Percentiles rank a stretch among this genome's conserved stretches.
phyloP scores from a whole-genome alignment of 345 rosid genomes.

The rapeseed (Brassica napus) region DNA sequence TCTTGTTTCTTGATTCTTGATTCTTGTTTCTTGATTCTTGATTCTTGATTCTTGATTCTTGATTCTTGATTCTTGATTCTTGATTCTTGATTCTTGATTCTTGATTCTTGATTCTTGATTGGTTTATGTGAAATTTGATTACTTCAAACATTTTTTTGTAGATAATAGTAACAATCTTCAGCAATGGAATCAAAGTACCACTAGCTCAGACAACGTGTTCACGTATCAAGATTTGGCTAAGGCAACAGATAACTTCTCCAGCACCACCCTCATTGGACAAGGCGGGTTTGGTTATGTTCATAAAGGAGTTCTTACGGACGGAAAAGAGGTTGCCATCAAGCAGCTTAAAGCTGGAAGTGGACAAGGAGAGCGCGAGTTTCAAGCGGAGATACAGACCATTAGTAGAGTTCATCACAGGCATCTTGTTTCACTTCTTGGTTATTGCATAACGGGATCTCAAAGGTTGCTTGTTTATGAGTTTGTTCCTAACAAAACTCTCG shows the following conservation, averaged over 20 bases:
- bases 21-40: not conserved
- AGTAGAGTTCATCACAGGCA: constrained; percentile 69
- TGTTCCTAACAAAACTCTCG: constrained; percentile 64
- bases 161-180: constrained; percentile 28
- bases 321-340: constrained; percentile 66
- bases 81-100: not conserved
- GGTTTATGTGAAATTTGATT: constrained; percentile 1
- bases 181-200: constrained; percentile 43
- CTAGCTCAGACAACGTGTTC: constrained; percentile 41
- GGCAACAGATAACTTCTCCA: constrained; percentile 59
- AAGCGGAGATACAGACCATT: constrained; percentile 62
- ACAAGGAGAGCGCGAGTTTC: constrained; percentile 72
- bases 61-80: not conserved
- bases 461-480: constrained; percentile 44
- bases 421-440: constrained; percentile 44
- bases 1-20: not conserved
- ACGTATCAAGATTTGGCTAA: constrained; percentile 53
- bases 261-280: constrained; percentile 59
- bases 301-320: constrained; percentile 59
- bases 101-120: not conserved
- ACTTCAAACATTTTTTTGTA: constrained; percentile 1
- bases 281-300: constrained; percentile 85
- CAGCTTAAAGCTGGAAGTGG: constrained; percentile 70
- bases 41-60: not conserved
- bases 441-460: not conserved